Conservation (phyloP, 2,329 filamentous ascomycete species). For the Apiospora aurea region DNA sequence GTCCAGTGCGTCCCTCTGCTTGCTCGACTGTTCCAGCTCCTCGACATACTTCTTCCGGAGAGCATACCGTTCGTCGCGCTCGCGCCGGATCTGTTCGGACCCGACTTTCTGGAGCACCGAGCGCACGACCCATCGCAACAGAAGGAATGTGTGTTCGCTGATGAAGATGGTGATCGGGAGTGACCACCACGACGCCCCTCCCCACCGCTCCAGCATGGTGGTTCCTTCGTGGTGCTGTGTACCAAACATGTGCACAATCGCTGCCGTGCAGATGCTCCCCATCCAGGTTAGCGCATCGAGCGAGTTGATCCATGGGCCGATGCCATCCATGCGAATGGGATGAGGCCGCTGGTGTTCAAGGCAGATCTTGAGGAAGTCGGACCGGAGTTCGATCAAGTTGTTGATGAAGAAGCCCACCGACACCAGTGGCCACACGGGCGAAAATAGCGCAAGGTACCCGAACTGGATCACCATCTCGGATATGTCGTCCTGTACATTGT, state of each 20-base stretch:
- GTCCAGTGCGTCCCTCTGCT: conserved; percentile 41
- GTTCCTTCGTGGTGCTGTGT: conserved; percentile 54
- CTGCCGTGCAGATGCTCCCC: conserved; percentile 74
- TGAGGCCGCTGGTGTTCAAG: conserved; percentile 75
- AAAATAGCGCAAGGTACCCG: conserved; percentile 76
- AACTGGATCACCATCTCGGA: conserved; percentile 78
- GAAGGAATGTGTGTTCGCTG: conserved; percentile 75
- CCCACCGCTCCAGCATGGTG: conserved; percentile 36
- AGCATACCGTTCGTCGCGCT: conserved; percentile 49
- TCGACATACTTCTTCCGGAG: conserved; percentile 47
- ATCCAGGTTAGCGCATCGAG: conserved; percentile 75
- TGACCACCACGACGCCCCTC: conserved; percentile 66
- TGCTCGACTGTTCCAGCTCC: conserved; percentile 49
- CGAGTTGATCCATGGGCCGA: conserved; percentile 75
- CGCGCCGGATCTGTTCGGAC: conserved; percentile 49
- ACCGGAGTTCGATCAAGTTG: conserved; percentile 79
- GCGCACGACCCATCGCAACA: conserved; percentile 56
- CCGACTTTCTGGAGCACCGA: conserved; percentile 47
- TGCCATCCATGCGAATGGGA: conserved; percentile 73
- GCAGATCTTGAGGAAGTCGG: conserved; percentile 80
- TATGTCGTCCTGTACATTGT: conserved; percentile 77
- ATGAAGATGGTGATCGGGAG: conserved; percentile 75
- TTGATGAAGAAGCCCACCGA: conserved; percentile 76
- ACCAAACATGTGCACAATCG: conserved; percentile 77
- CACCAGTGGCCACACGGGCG: conserved; percentile 78